These are phyloP conservation scores for Albugo candida DNA, from an alignment of 352 stramenopile species.

Conservation along the genomic window DNA sequence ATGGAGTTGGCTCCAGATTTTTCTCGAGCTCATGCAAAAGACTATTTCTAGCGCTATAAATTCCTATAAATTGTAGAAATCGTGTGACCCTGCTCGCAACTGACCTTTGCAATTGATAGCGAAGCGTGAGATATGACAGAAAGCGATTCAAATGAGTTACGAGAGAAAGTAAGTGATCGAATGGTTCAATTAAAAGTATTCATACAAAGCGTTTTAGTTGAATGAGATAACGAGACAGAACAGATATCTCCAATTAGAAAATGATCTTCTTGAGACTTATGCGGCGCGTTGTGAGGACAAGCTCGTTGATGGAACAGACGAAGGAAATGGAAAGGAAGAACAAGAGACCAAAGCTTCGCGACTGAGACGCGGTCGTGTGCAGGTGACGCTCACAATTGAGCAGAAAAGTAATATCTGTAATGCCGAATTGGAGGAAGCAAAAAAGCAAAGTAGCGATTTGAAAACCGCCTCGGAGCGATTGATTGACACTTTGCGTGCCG, in stretches of 20 bases:
- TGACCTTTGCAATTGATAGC: no score
- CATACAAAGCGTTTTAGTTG: conserved; percentile 16
- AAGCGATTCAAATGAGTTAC: no score
- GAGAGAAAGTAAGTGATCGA: no score
- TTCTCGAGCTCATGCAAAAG: no score
- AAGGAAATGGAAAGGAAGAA: conserved; percentile 42
- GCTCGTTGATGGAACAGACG: conserved; percentile 20
- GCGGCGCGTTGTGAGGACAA: conserved; percentile 35
- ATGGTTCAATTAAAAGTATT: no score
- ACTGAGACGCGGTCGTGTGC: conserved; percentile 32
- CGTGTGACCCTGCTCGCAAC: no score
- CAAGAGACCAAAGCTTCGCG: conserved; percentile 27
- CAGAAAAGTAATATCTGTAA: conserved; percentile 86
- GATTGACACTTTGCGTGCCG: conserved; percentile 84
- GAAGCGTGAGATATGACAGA: no score
- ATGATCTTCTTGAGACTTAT: conserved; percentile 81
- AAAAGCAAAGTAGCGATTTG: conserved; percentile 81
- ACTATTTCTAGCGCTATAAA: no score
- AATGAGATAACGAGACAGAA: conserved; percentile 76
- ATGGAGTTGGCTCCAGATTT: no score
- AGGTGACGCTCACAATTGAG: conserved; percentile 71
- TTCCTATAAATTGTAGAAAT: no score
- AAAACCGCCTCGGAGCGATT: conserved; percentile 80
- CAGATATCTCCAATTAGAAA: conserved; percentile 80
- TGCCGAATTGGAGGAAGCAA: conserved; percentile 67